A percentile compares a stretch with the other conserved stretches of the same genome.
Evolutionary conservation across 2,329 filamentous ascomycete genomes (phyloP).

Genomic region (Aspergillus thermomutatus): DNA sequence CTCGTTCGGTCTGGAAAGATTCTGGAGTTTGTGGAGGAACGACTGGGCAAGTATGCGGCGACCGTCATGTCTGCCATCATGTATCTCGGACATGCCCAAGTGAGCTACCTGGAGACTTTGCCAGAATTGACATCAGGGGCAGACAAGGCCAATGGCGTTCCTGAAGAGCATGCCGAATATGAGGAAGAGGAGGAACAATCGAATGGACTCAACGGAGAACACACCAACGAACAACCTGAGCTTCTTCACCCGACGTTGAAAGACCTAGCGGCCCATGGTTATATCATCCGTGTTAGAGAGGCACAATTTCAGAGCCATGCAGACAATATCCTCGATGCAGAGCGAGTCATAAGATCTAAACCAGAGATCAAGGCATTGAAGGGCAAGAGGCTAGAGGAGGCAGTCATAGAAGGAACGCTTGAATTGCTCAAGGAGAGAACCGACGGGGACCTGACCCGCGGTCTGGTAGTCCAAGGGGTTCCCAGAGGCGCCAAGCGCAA

Average conservation of each 20-base stretch:
- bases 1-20: conserved; percentile 80
- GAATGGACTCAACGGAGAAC: conserved; percentile 23
- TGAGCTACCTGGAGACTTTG: conserved; percentile 43
- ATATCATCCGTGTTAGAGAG: conserved; percentile 38
- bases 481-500: conserved; percentile 35
- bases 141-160: conserved; percentile 22
- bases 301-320: conserved; percentile 40
- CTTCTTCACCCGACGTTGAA: conserved; percentile 38
- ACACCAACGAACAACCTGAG: conserved; percentile 17
- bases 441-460: conserved; percentile 33
- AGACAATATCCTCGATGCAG: conserved; percentile 39
- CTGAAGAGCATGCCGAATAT: conserved; percentile 17
- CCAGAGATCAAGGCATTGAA: conserved; percentile 34
- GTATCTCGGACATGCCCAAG: conserved; percentile 69
- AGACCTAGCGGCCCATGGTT: conserved; percentile 40
- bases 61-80: conserved; percentile 73
- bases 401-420: conserved; percentile 26
- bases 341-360: conserved; percentile 28
- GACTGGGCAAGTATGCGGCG: conserved; percentile 71
- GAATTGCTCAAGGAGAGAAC: conserved; percentile 32
- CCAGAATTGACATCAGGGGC: conserved; percentile 30
- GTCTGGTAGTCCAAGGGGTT: conserved; percentile 29
- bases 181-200: conserved; percentile 21
- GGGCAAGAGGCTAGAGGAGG: conserved; percentile 37
- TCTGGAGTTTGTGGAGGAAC: conserved; percentile 67